phyloP scores from a whole-genome alignment of 2,329 filamentous ascomycete genomes.

The Chaetomium olivaceum region DNA sequence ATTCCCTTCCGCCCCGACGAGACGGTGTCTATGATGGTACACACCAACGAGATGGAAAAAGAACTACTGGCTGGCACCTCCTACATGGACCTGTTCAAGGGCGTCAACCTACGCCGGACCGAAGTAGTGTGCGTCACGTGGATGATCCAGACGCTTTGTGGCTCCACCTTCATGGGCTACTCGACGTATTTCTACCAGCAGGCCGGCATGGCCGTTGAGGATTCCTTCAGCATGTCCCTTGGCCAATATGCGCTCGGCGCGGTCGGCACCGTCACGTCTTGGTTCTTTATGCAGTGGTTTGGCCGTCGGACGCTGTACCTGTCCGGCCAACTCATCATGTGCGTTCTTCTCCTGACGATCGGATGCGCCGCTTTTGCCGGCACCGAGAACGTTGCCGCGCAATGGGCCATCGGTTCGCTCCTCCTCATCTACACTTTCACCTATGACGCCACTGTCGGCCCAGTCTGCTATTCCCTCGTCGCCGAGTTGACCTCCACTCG shows the following conservation, averaged over 20 bases:
- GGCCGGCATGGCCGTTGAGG: constrained; percentile 37
- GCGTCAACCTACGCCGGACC: constrained; percentile 53
- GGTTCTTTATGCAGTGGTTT: constrained; percentile 42
- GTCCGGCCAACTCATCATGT: constrained; percentile 43
- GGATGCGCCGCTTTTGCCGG: constrained; percentile 26
- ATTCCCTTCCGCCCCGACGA: constrained; percentile 16
- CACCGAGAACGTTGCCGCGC: not conserved
- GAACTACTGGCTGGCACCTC: constrained; percentile 40
- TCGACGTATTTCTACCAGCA: constrained; percentile 44
- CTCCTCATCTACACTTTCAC: constrained; percentile 31
- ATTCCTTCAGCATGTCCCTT: constrained; percentile 43
- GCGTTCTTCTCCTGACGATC: constrained; percentile 47
- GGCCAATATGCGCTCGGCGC: constrained; percentile 43
- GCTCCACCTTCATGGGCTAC: constrained; percentile 49
- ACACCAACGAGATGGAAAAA: constrained; percentile 40
- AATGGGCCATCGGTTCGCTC: constrained; percentile 30
- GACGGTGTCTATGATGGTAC: constrained; percentile 53
- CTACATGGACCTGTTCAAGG: constrained; percentile 55
- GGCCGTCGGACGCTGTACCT: constrained; percentile 37
- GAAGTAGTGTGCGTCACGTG: constrained; percentile 54
- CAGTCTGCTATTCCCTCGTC: constrained; percentile 34
- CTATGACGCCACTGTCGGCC: constrained; percentile 34
- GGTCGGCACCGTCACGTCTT: constrained; percentile 48
- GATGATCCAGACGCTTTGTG: constrained; percentile 51
- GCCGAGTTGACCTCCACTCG: constrained; percentile 33